Evolutionary conservation across 768 basidiomycete species (phyloP).

Genomic region (Chalciporus pseudorubinellus): DNA sequence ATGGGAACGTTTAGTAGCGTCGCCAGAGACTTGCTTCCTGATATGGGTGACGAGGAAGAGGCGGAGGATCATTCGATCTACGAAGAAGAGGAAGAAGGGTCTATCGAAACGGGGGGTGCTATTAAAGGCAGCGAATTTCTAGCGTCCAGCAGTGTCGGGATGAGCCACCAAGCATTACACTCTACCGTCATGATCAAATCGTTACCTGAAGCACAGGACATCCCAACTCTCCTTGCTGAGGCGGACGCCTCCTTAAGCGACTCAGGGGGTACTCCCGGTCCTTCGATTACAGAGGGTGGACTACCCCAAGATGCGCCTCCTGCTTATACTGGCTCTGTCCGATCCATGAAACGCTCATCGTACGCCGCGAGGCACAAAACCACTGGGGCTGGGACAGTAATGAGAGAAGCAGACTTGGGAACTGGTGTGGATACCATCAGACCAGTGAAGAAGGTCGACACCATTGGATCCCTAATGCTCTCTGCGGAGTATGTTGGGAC

Average conservation of each 20-base stretch:
- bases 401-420: constrained; percentile 82
- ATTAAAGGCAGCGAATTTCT: constrained; percentile 61
- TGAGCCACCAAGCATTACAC: constrained; percentile 55
- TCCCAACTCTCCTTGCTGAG: constrained; percentile 40
- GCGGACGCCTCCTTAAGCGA: constrained; percentile 41
- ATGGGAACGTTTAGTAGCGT: constrained; percentile 79
- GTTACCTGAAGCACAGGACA: constrained; percentile 39
- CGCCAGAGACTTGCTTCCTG: constrained; percentile 64
- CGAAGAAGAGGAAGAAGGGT: constrained; percentile 49
- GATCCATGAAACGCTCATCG: constrained; percentile 64
- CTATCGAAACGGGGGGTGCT: constrained; percentile 61
- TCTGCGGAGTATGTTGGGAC: constrained; percentile 83
- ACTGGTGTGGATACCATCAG: constrained; percentile 88
- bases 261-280: constrained; percentile 34
- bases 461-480: constrained; percentile 67
- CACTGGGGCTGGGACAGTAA: constrained; percentile 64
- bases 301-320: constrained; percentile 61
- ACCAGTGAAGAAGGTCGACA: constrained; percentile 90
- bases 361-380: constrained; percentile 71
- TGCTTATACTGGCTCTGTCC: constrained; percentile 69
- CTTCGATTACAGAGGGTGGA: constrained; percentile 33
- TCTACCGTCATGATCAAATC: constrained; percentile 71
- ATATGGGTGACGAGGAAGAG: constrained; percentile 57
- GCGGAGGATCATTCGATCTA: constrained; percentile 36
- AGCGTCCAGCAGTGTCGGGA: constrained; percentile 40